Evolutionary conservation across 2,329 filamentous ascomycete genomes (phyloP), one percentile per base, ranked within the genome.

Genomic region (Bipolaris victoriae): DNA sequence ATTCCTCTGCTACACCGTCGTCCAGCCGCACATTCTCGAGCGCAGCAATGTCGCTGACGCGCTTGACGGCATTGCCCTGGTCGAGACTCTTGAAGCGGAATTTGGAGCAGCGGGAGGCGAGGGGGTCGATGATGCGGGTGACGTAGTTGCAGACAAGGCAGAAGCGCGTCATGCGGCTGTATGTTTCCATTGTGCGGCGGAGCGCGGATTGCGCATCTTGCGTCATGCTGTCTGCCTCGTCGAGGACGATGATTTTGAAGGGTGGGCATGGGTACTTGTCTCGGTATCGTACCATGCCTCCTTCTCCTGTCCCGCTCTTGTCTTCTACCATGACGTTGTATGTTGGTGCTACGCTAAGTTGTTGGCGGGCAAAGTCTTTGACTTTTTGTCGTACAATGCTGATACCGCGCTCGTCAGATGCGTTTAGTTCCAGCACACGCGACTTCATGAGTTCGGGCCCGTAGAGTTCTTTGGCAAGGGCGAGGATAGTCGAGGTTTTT

Each of bases 81-180:
- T 97, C 94, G 62, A 99, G 80, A 63, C 90, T 91, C 86, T 99
- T 99, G 85, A 99, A 99, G 31, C 95, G 85, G 76, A 99, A 99
- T 79, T 99, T 99, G 78, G 88, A 92, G 80, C 95, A 99, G 68
- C 95, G 86, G 75, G 88, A 92, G 1, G 95, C 95, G 20, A 99
- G 81, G 6, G 95, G 96, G 74, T 99, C 95, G 70, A 99, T 99
- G 74, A 99, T 99, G 57, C 95, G 84, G 3, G 95, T 98, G 44
- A 99, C 95, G 71, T 99, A 99, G 79, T 99, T 99, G 80, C 96
- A 99, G 57, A 98, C 94, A 40, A 99, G 83, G 74, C 95, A 98
- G 78, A 99, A 99, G 13, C 95, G 86, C 2, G 95, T 99, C 78
- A 98, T 97, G 71, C 92, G 93, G 76, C 87, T 91, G 78, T 98